Conservation (phyloP, 139 green algal species). For the Picochlorum costavermella region DNA sequence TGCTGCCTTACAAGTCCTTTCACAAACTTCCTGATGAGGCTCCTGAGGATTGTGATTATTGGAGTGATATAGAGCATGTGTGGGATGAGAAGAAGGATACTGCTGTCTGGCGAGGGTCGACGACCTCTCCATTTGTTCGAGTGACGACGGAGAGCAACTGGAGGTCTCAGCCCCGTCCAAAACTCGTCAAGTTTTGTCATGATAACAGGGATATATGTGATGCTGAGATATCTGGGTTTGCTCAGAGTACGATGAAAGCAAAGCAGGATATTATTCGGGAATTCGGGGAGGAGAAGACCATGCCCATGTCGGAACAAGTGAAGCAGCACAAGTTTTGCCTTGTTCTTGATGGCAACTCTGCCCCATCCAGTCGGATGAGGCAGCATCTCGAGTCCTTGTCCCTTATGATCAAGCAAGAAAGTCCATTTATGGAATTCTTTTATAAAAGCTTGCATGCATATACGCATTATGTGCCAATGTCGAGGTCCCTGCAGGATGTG, state of each 20-base stretch:
- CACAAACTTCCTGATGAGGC: not conserved
- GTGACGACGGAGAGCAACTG: not conserved
- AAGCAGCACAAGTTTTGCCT: not conserved
- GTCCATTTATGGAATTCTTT: conserved; percentile 1
- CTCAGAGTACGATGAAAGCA: not conserved
- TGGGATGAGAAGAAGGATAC: not conserved
- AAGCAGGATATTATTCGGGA: not conserved
- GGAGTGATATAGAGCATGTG: not conserved
- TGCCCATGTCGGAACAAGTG: not conserved
- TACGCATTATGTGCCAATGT: not conserved
- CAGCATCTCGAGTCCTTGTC: not conserved
- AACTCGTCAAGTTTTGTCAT: not conserved
- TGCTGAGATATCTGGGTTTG: not conserved
- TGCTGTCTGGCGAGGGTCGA: not conserved
- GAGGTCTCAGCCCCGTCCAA: not conserved
- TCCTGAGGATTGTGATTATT: not conserved
- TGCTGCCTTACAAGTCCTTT: not conserved
- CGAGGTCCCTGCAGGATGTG: not conserved
- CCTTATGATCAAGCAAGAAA: not conserved
- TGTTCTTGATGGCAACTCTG: not conserved
- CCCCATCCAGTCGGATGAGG: not conserved
- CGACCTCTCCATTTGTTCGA: not conserved
- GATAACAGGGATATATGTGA: not conserved
- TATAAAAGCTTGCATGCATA: not conserved
- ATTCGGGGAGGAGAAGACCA: not conserved